Evolutionary conservation across 2,329 filamentous ascomycete species (phyloP).

Genomic region (Fusarium chuoi): DNA sequence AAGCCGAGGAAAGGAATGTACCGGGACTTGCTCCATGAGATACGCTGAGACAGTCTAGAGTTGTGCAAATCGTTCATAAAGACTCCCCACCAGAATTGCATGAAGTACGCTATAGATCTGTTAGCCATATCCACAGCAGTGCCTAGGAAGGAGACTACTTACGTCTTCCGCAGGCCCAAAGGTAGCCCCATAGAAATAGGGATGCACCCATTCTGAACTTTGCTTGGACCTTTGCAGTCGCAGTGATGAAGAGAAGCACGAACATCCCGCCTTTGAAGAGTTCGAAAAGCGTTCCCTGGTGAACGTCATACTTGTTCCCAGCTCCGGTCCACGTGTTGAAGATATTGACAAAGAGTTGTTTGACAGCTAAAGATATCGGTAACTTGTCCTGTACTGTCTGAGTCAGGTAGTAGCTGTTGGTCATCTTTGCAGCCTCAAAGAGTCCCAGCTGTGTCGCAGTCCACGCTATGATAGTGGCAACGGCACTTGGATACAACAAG

Average conservation of each 20-base stretch:
- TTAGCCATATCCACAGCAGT: accelerated
- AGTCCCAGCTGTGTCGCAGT: not conserved
- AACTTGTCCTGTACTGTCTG: not conserved
- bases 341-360: not conserved
- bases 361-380: not conserved
- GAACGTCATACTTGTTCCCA: not conserved
- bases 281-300: not conserved
- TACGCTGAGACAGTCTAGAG: not conserved
- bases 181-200: not conserved
- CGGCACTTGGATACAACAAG: not conserved
- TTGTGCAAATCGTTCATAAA: not conserved
- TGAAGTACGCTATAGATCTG: not conserved
- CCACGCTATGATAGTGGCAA: not conserved
- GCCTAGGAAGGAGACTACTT: not conserved
- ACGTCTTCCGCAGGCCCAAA: not conserved
- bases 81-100: not conserved
- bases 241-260: not conserved
- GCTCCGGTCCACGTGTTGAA: not conserved
- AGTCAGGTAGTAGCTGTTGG: not conserved
- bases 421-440: not conserved
- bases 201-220: not conserved
- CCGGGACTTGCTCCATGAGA: not conserved
- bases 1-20: not conserved
- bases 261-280: not conserved
- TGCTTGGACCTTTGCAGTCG: not conserved